A percentile compares a stretch with the other conserved stretches of the same genome.
Conservation (phyloP, 148 eudicot genomes). For the Silene uniflora region DNA sequence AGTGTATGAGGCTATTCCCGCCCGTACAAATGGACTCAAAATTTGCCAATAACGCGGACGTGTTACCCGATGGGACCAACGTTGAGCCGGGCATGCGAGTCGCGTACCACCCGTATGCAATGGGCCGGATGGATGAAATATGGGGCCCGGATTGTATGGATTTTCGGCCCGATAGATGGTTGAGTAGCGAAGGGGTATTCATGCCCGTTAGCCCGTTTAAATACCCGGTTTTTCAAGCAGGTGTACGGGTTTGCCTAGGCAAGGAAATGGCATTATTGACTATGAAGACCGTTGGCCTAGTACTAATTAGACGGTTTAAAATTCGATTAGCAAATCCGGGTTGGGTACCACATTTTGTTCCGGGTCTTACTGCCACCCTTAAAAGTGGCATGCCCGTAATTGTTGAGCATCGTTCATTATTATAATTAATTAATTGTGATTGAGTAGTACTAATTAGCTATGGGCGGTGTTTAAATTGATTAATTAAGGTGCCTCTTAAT, state of each 20-base stretch:
- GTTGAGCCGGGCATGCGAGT: slow-evolving; percentile 40
- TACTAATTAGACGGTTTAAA: slow-evolving; percentile 36
- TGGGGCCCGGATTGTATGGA: slow-evolving; percentile 43
- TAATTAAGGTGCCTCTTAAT: neutral
- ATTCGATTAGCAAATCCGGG: slow-evolving; percentile 26
- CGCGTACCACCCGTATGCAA: slow-evolving; percentile 46
- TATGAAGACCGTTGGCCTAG: slow-evolving; percentile 39
- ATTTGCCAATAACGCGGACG: slow-evolving; percentile 32
- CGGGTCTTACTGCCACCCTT: slow-evolving; percentile 62
- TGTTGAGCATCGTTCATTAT: slow-evolving; percentile 25
- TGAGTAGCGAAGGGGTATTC: slow-evolving; percentile 27
- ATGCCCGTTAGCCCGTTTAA: slow-evolving; percentile 32
- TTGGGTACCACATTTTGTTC: slow-evolving; percentile 37
- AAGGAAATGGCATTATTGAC: slow-evolving; percentile 33
- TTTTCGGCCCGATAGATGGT: slow-evolving; percentile 55
- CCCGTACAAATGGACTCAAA: slow-evolving; percentile 48
- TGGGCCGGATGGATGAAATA: slow-evolving; percentile 45
- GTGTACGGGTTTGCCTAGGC: slow-evolving; percentile 41
- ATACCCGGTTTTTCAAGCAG: slow-evolving; percentile 48
- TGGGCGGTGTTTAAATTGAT: neutral
- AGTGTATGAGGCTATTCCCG: slow-evolving; percentile 37
- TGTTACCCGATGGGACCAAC: slow-evolving; percentile 45
- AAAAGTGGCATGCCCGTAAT: slow-evolving; percentile 55
- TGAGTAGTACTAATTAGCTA: neutral
- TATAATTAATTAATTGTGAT: neutral